phyloP scores from a whole-genome alignment of 768 basidiomycete species.

The Lactarius pseudohatsudake region DNA sequence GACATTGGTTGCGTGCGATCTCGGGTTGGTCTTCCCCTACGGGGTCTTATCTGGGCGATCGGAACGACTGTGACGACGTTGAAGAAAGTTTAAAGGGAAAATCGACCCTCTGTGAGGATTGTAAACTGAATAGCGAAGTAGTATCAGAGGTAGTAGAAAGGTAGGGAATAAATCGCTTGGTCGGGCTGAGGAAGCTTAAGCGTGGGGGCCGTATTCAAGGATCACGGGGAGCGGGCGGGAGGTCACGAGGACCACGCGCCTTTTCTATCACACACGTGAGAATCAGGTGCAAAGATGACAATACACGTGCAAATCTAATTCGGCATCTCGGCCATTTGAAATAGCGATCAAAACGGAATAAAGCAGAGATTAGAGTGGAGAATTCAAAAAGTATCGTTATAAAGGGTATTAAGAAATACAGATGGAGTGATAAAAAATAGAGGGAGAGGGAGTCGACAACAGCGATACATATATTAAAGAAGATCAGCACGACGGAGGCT shows the following conservation, averaged over 20 bases:
- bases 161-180: not conserved
- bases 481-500: slow-evolving; percentile 70
- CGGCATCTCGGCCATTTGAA: slow-evolving; percentile 24
- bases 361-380: too few relatives aligned
- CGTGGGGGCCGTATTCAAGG: slow-evolving; percentile 6
- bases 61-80: slow-evolving; percentile 3
- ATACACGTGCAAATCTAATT: slow-evolving; percentile 25
- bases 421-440: slow-evolving; percentile 5
- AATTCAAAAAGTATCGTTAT: too few relatives aligned
- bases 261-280: slow-evolving; percentile 30
- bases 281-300: slow-evolving; percentile 31
- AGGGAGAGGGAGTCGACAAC: not conserved
- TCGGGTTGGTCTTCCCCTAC: not conserved
- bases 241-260: slow-evolving; percentile 30
- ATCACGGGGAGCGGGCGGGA: slow-evolving; percentile 26
- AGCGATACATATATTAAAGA: slow-evolving; percentile 42
- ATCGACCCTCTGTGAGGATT: not conserved
- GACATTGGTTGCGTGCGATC: slow-evolving; percentile 18
- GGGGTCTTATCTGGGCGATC: slow-evolving; percentile 22
- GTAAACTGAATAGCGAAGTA: not conserved
- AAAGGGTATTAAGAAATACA: slow-evolving; percentile 4
- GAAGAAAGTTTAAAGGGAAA: not conserved
- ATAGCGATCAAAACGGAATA: too few relatives aligned
- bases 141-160: not conserved
- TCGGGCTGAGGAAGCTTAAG: not conserved